Percentiles rank a stretch among this genome's conserved stretches.
These are phyloP conservation scores for Botrytis fabae DNA, from an alignment of 2,329 filamentous ascomycete species.

Conservation along the genomic window DNA sequence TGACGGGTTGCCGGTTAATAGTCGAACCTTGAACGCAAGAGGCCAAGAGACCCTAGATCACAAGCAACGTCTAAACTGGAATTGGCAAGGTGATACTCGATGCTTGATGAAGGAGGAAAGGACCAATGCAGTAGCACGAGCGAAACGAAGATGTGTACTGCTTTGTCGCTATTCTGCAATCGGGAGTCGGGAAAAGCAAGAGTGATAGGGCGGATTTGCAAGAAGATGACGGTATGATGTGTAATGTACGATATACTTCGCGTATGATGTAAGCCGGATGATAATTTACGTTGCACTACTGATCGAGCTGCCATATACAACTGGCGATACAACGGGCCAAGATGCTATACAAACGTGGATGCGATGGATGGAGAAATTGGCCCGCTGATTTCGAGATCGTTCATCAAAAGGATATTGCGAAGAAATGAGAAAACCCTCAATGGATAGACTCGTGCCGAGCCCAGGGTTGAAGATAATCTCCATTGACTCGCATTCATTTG, in stretches of 20 bases:
- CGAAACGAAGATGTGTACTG: neutral
- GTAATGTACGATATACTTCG: too few relatives aligned
- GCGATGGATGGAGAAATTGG: too few relatives aligned
- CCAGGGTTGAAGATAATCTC: neutral
- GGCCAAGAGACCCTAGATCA: neutral
- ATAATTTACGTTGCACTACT: neutral
- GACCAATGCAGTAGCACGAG: neutral
- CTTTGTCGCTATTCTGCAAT: too few relatives aligned
- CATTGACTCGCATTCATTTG: conserved; percentile 10
- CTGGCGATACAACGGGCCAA: too few relatives aligned
- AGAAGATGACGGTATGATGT: neutral
- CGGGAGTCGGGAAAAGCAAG: neutral
- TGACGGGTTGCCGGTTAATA: neutral
- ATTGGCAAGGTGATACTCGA: neutral
- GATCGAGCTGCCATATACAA: neutral
- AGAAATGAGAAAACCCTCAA: neutral
- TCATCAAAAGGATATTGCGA: neutral
- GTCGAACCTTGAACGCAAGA: neutral
- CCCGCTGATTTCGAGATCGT: neutral
- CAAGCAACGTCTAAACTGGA: neutral
- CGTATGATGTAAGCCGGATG: neutral
- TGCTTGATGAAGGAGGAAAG: neutral
- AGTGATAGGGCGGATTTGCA: neutral
- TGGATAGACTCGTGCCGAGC: too few relatives aligned
- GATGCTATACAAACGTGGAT: neutral